Percentiles rank a stretch among this genome's conserved stretches.
Conservation (phyloP, 2,329 filamentous ascomycete genomes). For the Cercospora berteroae region DNA sequence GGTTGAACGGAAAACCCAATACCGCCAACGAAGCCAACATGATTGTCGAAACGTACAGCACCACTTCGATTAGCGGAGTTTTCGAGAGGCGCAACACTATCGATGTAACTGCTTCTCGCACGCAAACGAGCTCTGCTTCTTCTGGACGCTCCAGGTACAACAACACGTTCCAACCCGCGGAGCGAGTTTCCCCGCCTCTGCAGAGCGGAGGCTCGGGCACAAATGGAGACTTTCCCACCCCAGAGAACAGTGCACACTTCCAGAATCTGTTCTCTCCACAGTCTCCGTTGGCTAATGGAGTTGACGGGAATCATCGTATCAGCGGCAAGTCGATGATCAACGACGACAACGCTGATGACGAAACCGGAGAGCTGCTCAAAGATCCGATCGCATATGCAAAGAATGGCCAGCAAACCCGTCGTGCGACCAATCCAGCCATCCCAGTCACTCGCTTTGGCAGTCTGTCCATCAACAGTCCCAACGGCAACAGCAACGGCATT, state of each 20-base stretch:
- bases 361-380: conserved; percentile 69
- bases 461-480: conserved; percentile 69
- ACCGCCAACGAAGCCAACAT: conserved; percentile 60
- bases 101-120: conserved; percentile 48
- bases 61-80: conserved; percentile 18
- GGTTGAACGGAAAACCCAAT: conserved; percentile 62
- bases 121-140: conserved; percentile 47
- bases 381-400: conserved; percentile 73
- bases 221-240: conserved; percentile 59
- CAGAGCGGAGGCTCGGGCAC: conserved; percentile 48
- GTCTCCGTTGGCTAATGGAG: conserved; percentile 68
- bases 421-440: conserved; percentile 67
- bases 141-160: conserved; percentile 57
- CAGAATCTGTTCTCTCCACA: conserved; percentile 69
- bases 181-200: conserved; percentile 60
- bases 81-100: conserved; percentile 51
- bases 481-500: conserved; percentile 40
- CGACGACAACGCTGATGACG: conserved; percentile 67
- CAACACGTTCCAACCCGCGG: conserved; percentile 60
- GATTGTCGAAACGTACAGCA: conserved; percentile 55
- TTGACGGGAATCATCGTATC: conserved; percentile 60
- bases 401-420: conserved; percentile 59
- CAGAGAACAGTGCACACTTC: conserved; percentile 55
- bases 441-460: conserved; percentile 66
- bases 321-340: conserved; percentile 72